A percentile compares a stretch with the other conserved stretches of the same genome.
Evolutionary conservation across 2,329 filamentous ascomycete species (phyloP).

Genomic region (Ambrosiella cleistominuta): DNA sequence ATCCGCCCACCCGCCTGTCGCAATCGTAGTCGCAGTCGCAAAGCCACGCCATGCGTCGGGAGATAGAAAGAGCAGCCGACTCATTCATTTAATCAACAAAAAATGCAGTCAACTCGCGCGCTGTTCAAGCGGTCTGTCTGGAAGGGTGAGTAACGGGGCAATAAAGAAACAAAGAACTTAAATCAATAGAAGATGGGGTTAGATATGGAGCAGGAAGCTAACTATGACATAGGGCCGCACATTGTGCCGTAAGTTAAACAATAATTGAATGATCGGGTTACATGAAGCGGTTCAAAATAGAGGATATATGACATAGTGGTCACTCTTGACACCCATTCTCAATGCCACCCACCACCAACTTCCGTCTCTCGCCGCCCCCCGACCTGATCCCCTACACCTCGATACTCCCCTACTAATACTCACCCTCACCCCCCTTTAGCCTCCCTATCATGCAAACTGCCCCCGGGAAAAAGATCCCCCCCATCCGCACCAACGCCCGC

Average conservation of each 20-base stretch:
- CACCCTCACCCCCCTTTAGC: constrained; percentile 20
- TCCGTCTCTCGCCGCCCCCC: constrained; percentile 12
- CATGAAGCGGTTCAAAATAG: no score
- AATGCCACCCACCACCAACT: neutral
- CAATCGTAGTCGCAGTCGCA: no score
- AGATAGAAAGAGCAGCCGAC: no score
- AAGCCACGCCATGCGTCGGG: no score
- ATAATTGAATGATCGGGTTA: neutral
- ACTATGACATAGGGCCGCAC: constrained; percentile 26
- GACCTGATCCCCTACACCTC: neutral
- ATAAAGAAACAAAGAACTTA: neutral
- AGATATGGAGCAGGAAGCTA: neutral
- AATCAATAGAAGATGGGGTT: neutral
- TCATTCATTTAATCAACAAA: constrained; percentile 13
- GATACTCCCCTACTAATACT: neutral
- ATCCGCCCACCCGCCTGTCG: no score
- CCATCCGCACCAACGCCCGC: constrained; percentile 74
- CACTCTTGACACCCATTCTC: neutral
- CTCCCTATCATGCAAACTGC: constrained; percentile 46
- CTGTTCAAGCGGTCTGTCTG: constrained; percentile 64
- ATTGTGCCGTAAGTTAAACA: constrained; percentile 32
- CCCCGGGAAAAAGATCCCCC: constrained; percentile 44
- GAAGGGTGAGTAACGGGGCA: constrained; percentile 46
- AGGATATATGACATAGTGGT: no score
- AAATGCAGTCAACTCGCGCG: constrained; percentile 52